A percentile compares a stretch with the other conserved stretches of the same genome.
phyloP scores from a whole-genome alignment of 108 stramenopile genomes.

The Cyclotella sp. region DNA sequence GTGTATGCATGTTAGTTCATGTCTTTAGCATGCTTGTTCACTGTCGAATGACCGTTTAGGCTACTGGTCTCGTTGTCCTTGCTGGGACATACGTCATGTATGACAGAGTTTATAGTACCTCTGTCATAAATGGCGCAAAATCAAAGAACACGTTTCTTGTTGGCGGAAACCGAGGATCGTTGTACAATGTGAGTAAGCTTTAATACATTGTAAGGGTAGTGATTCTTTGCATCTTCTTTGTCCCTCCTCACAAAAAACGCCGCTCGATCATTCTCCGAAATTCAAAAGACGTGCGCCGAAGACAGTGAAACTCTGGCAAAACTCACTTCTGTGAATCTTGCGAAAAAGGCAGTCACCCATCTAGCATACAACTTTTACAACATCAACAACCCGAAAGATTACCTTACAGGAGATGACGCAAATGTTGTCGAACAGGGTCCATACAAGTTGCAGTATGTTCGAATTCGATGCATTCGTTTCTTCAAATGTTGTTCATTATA shows the following conservation, averaged over 20 bases:
- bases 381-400: slow-evolving; percentile 57
- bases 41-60: slow-evolving; percentile 8
- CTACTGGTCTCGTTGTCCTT: slow-evolving; percentile 47
- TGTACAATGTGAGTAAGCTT: slow-evolving; percentile 54
- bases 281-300: slow-evolving; percentile 35
- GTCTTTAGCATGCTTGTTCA: background rate
- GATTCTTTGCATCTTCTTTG: background rate
- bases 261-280: background rate
- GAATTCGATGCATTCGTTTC: background rate
- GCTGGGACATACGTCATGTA: slow-evolving; percentile 37
- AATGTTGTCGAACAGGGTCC: slow-evolving; percentile 55
- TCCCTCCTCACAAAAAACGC: background rate
- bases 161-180: slow-evolving; percentile 45
- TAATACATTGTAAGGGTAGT: background rate
- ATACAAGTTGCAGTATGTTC: slow-evolving; percentile 43
- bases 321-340: slow-evolving; percentile 53
- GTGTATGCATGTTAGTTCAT: background rate
- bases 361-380: slow-evolving; percentile 54
- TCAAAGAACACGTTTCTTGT: slow-evolving; percentile 16
- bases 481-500: background rate
- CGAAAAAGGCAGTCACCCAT: slow-evolving; percentile 45
- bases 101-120: slow-evolving; percentile 23
- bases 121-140: slow-evolving; percentile 19
- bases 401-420: slow-evolving; percentile 55
- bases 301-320: slow-evolving; percentile 46